phyloP scores from a whole-genome alignment of 2,329 filamentous ascomycete species.

The Paradendryphiella salina region DNA sequence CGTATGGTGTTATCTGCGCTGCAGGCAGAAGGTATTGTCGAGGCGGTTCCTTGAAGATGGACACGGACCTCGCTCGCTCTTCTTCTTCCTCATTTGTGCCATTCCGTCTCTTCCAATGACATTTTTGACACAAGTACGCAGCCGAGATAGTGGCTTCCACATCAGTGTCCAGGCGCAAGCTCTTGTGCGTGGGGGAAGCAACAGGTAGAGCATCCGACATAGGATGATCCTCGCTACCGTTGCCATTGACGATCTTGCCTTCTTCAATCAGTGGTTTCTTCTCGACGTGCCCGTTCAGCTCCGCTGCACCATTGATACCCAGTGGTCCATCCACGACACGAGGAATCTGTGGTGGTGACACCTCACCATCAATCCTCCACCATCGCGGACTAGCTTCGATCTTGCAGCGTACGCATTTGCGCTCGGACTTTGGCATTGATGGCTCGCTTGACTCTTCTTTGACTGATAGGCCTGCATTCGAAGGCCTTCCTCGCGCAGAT shows the following conservation, averaged over 20 bases:
- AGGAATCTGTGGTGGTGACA: slow-evolving; percentile 10
- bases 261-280: slow-evolving; percentile 24
- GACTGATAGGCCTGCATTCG: slow-evolving; percentile 41
- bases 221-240: slow-evolving; percentile 28
- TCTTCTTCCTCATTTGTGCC: slow-evolving; percentile 37
- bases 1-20: slow-evolving; percentile 36
- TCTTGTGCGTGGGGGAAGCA: slow-evolving; percentile 19
- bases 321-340: slow-evolving; percentile 29
- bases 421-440: slow-evolving; percentile 35
- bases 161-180: slow-evolving; percentile 32
- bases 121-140: slow-evolving; percentile 54
- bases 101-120: slow-evolving; percentile 52
- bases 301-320: slow-evolving; percentile 24
- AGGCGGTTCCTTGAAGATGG: slow-evolving; percentile 40
- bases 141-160: slow-evolving; percentile 14
- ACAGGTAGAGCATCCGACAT: slow-evolving; percentile 39
- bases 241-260: slow-evolving; percentile 26
- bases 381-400: slow-evolving; percentile 72
- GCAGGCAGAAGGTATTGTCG: slow-evolving; percentile 39
- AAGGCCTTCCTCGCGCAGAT: slow-evolving; percentile 39
- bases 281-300: slow-evolving; percentile 23
- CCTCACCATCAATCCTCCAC: slow-evolving; percentile 45
- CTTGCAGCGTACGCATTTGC: slow-evolving; percentile 51
- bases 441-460: slow-evolving; percentile 46
- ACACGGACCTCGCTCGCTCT: slow-evolving; percentile 36